phyloP scores from a whole-genome alignment of 192 early-diverging fungal species.

The Globomyces pollinis-pini region DNA sequence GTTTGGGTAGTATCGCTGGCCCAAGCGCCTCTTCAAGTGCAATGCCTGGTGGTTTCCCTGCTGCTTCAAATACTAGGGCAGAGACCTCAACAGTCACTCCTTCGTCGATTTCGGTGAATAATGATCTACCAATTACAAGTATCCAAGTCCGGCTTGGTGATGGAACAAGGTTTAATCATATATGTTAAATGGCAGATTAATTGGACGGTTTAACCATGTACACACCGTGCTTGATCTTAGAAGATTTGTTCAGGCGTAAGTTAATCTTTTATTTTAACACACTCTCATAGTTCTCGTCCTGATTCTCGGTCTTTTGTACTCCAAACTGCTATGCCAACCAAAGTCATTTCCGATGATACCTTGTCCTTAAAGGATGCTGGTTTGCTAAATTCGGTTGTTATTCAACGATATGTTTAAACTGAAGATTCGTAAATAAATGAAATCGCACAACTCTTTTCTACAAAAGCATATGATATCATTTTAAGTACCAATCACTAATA shows the following conservation, averaged over 20 bases:
- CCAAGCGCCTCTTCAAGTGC: constrained; percentile 22
- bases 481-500: no score
- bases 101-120: constrained; percentile 50
- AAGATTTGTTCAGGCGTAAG: constrained; percentile 62
- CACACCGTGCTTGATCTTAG: constrained; percentile 84
- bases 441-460: no score
- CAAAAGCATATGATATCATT: no score
- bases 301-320: constrained; percentile 62
- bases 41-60: constrained; percentile 32
- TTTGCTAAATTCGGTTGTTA: constrained; percentile 78
- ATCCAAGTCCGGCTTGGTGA: constrained; percentile 90
- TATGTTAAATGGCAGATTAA: constrained; percentile 40
- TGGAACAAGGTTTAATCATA: constrained; percentile 66
- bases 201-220: constrained; percentile 85
- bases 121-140: constrained; percentile 66
- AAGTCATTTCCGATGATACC: constrained; percentile 61
- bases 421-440: no score
- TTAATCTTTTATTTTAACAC: background rate
- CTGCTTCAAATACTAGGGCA: constrained; percentile 4
- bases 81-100: constrained; percentile 8
- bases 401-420: constrained; percentile 50
- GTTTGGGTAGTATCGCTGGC: constrained; percentile 58
- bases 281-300: constrained; percentile 42
- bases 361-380: constrained; percentile 73
- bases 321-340: constrained; percentile 80